Evolutionary conservation across 371 early-diverging fungal species (phyloP).

Genomic region (Dichotomocladium elegans): DNA sequence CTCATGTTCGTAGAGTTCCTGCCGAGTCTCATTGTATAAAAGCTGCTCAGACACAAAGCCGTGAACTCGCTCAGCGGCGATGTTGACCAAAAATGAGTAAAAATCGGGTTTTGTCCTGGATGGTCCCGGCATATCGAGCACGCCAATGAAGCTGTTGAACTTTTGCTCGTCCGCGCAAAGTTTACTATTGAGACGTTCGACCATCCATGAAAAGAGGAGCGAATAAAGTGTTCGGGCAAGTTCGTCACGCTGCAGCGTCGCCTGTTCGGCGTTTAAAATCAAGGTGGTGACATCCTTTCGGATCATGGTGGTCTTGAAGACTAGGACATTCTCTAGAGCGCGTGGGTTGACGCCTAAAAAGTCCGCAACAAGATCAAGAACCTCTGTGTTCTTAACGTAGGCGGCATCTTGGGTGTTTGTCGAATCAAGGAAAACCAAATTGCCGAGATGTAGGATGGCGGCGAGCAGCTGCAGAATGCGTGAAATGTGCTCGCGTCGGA

Average conservation of each 20-base stretch:
- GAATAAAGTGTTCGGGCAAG: conserved; percentile 78
- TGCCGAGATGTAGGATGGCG: conserved; percentile 89
- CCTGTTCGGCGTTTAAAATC: conserved; percentile 75
- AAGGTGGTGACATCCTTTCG: conserved; percentile 84
- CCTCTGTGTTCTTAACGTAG: conserved; percentile 70
- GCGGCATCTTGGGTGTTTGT: conserved; percentile 61
- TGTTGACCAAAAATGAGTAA: conserved; percentile 75
- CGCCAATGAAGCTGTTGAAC: conserved; percentile 66
- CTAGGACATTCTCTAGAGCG: conserved; percentile 79
- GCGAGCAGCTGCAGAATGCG: conserved; percentile 85
- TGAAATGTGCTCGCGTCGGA: conserved; percentile 73
- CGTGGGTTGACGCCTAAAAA: conserved; percentile 81
- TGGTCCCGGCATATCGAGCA: conserved; percentile 68
- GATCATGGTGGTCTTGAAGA: conserved; percentile 79
- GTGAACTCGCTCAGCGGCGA: conserved; percentile 81
- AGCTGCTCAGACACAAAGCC: conserved; percentile 18
- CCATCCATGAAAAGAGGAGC: conserved; percentile 82
- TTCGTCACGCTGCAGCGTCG: conserved; percentile 73
- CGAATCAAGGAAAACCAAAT: conserved; percentile 75
- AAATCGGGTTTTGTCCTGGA: conserved; percentile 36
- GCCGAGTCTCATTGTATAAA: neutral
- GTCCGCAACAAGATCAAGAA: conserved; percentile 78
- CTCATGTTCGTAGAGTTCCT: conserved; percentile 5
- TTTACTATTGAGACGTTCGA: conserved; percentile 83
- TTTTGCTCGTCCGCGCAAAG: conserved; percentile 63